Conservation (phyloP, 2,329 filamentous ascomycete species). For the Ascochyta clinopodiicola region DNA sequence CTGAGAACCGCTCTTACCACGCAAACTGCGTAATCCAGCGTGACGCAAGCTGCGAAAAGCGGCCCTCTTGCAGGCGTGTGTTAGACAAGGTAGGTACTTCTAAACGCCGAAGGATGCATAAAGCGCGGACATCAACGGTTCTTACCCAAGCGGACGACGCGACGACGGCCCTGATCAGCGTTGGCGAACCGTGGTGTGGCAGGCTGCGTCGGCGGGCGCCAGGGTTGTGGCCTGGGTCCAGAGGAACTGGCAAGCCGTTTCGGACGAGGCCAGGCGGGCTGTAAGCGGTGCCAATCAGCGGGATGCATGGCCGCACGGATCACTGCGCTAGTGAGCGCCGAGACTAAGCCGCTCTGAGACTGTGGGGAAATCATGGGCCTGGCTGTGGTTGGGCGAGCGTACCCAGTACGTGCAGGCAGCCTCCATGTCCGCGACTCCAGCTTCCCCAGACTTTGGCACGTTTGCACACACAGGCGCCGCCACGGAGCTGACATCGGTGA, state of each 20-base stretch:
- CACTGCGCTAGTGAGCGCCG: conserved; percentile 15
- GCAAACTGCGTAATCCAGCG: not conserved
- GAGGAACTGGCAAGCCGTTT: conserved; percentile 20
- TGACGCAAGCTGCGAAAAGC: conserved; percentile 2
- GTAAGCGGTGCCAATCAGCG: conserved; percentile 27
- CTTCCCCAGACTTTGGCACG: conserved; percentile 32
- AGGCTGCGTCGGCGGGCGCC: conserved; percentile 13
- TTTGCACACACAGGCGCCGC: conserved; percentile 16
- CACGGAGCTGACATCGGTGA: conserved; percentile 28
- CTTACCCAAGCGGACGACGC: not conserved
- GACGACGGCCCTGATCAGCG: conserved; percentile 16
- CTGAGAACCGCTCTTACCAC: conserved; percentile 9
- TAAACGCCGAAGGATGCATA: not conserved
- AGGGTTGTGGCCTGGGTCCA: conserved; percentile 10
- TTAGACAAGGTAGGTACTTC: not conserved
- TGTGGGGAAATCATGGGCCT: conserved; percentile 27
- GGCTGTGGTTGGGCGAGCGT: conserved; percentile 11
- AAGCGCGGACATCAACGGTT: not conserved
- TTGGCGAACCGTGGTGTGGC: conserved; percentile 11
- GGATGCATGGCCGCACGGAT: conserved; percentile 3
- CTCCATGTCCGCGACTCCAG: conserved; percentile 21
- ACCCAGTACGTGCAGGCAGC: not conserved
- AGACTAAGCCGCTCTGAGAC: conserved; percentile 26
- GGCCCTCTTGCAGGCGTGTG: conserved; percentile 3
- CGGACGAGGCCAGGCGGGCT: conserved; percentile 23